Conservation (phyloP, 495 filamentous ascomycete genomes). For the Talaromyces wortmannii region DNA sequence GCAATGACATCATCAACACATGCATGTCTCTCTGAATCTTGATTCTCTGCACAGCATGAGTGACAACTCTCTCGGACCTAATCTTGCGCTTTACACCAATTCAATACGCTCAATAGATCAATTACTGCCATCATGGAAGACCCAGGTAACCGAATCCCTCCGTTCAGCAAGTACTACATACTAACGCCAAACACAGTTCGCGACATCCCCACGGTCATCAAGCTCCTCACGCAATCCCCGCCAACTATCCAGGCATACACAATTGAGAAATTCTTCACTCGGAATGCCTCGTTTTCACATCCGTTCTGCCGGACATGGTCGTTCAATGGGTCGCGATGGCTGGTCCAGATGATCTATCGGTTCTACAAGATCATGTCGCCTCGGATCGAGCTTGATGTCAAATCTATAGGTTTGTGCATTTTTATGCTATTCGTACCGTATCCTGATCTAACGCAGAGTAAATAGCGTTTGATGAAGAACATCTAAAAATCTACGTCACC, state of each 20-base stretch:
- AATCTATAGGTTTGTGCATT: slow-evolving; percentile 51
- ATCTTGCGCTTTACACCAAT: background rate
- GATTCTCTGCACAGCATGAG: background rate
- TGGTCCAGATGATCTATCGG: slow-evolving; percentile 64
- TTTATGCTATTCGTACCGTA: background rate
- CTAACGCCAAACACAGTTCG: slow-evolving; percentile 19
- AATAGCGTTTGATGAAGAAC: slow-evolving; percentile 59
- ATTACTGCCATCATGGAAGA: slow-evolving; percentile 22
- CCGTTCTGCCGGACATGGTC: slow-evolving; percentile 71
- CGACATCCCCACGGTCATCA: slow-evolving; percentile 59
- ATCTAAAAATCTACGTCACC: slow-evolving; percentile 60
- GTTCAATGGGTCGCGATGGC: slow-evolving; percentile 46
- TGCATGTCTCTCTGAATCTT: background rate
- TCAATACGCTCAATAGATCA: background rate
- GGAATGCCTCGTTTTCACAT: slow-evolving; percentile 64
- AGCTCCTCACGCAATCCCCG: slow-evolving; percentile 54
- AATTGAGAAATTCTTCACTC: slow-evolving; percentile 64
- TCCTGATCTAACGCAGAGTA: too few relatives aligned
- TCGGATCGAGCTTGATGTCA: slow-evolving; percentile 58
- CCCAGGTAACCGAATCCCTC: slow-evolving; percentile 21
- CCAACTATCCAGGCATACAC: slow-evolving; percentile 55
- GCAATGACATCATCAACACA: background rate
- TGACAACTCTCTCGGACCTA: background rate
- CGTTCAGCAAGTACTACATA: background rate
- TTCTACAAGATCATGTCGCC: slow-evolving; percentile 86